phyloP scores from a whole-genome alignment of 2,329 filamentous ascomycete genomes.

The Microthyrium microscopicum region DNA sequence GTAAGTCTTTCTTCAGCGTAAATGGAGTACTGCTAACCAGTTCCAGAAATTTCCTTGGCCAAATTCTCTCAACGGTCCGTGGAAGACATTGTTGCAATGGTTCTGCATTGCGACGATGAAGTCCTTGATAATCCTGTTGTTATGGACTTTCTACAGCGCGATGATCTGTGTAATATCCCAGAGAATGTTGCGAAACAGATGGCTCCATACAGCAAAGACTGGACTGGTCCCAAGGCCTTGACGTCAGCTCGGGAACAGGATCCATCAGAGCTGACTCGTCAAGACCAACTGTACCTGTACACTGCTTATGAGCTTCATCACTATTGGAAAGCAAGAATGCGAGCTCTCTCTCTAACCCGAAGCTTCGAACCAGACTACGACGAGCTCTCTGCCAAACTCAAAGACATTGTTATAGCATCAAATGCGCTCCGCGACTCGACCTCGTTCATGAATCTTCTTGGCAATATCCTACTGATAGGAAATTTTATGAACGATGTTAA shows the following conservation, averaged over 20 bases:
- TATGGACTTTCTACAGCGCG: conserved; percentile 90
- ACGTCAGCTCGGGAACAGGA: conserved; percentile 70
- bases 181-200: conserved; percentile 83
- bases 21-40: conserved; percentile 11
- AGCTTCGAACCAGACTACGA: conserved; percentile 83
- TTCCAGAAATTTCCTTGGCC: conserved; percentile 83
- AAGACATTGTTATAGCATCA: conserved; percentile 70
- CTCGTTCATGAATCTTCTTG: conserved; percentile 86
- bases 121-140: conserved; percentile 80
- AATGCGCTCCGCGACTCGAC: conserved; percentile 85
- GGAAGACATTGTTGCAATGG: conserved; percentile 77
- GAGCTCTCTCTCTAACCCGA: conserved; percentile 69
- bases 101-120: conserved; percentile 85
- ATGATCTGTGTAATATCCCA: conserved; percentile 80
- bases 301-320: conserved; percentile 91
- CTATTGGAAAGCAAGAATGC: conserved; percentile 97
- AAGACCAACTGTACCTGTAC: conserved; percentile 88
- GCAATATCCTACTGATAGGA: conserved; percentile 90
- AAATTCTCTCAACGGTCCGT: conserved; percentile 78
- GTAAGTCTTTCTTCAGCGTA: too few species aligned
- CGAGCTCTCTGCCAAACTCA: conserved; percentile 70
- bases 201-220: conserved; percentile 91
- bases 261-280: conserved; percentile 71
- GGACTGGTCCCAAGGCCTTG: conserved; percentile 73
- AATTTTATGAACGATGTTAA: conserved; percentile 99